Percentiles rank a stretch among this genome's conserved stretches.
These are phyloP conservation scores for Fibroporia radiculosa DNA, from an alignment of 768 basidiomycete genomes.

Conservation along the genomic window DNA sequence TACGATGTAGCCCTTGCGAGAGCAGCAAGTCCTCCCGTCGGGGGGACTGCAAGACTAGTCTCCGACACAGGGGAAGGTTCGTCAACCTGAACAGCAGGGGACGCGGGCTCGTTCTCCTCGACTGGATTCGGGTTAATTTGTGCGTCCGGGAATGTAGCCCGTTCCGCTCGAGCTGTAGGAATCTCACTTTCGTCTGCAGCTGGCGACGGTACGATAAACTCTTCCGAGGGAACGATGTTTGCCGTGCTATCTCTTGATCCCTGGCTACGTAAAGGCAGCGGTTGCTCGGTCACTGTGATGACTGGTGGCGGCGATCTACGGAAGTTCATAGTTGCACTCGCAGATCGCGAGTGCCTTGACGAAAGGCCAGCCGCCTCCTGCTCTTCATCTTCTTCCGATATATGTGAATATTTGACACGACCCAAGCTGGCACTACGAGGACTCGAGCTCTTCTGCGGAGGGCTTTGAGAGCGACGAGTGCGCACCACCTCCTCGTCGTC, in stretches of 20 bases:
- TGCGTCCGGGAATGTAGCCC: constrained; percentile 17
- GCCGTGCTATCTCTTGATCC: neutral
- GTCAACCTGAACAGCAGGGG: constrained; percentile 3
- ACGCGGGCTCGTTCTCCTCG: neutral
- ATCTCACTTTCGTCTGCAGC: constrained; percentile 15
- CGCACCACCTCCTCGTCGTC: constrained; percentile 54
- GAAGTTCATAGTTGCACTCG: constrained; percentile 5
- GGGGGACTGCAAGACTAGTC: neutral
- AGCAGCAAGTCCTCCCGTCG: neutral
- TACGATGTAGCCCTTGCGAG: neutral
- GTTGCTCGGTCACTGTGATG: constrained; percentile 1
- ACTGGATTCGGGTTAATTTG: constrained; percentile 3
- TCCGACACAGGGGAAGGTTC: constrained; percentile 10
- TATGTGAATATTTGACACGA: constrained; percentile 25
- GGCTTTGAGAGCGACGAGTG: constrained; percentile 4
- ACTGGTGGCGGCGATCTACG: constrained; percentile 1
- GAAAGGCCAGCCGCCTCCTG: constrained; percentile 24
- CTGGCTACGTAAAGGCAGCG: neutral
- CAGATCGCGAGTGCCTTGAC: neutral
- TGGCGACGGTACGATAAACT: constrained; percentile 26
- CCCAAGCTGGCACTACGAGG: neutral
- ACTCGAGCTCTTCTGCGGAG: constrained; percentile 7
- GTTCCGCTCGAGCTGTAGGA: constrained; percentile 21
- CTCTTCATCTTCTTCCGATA: constrained; percentile 66
- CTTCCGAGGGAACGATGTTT: constrained; percentile 22